These are phyloP conservation scores for Botrytis fabae DNA, from an alignment of 2,329 filamentous ascomycete genomes.

Conservation along the genomic window DNA sequence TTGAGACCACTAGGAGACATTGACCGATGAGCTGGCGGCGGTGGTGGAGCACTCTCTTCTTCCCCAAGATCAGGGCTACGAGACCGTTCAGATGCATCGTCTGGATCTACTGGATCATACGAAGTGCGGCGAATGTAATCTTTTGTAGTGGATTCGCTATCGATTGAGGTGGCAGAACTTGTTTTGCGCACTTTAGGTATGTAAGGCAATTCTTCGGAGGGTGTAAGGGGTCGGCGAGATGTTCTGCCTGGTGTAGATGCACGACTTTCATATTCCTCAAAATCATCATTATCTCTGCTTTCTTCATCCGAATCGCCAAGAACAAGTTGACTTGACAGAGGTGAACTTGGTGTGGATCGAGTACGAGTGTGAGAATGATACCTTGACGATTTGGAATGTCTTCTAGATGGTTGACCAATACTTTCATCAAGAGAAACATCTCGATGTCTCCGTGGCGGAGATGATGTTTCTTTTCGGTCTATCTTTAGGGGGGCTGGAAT, in stretches of 20 bases:
- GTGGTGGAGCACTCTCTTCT: constrained; percentile 36
- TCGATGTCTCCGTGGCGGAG: constrained; percentile 6
- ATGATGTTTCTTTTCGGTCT: constrained; percentile 12
- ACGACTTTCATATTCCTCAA: constrained; percentile 10
- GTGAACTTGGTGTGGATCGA: constrained; percentile 22
- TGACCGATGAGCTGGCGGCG: constrained; percentile 38
- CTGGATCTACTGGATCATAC: constrained; percentile 7
- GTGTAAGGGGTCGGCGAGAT: constrained; percentile 18
- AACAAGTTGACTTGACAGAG: constrained; percentile 21
- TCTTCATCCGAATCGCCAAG: constrained; percentile 22
- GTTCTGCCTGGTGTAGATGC: constrained; percentile 18
- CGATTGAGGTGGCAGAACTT: constrained; percentile 14
- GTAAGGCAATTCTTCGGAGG: constrained; percentile 19
- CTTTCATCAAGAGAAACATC: constrained; percentile 14
- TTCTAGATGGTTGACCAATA: neutral
- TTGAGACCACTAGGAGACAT: constrained; percentile 49
- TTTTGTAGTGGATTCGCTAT: constrained; percentile 17
- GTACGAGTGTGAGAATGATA: constrained; percentile 22
- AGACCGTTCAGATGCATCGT: neutral
- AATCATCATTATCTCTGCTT: constrained; percentile 2
- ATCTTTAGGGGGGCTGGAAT: neutral
- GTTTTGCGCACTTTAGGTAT: constrained; percentile 23
- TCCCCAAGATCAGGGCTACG: constrained; percentile 5
- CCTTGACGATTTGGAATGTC: constrained; percentile 16
- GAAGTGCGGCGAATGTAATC: constrained; percentile 11